phyloP scores from a whole-genome alignment of 1,284 basidiomycete genomes.

The Trichosporon sp. region DNA sequence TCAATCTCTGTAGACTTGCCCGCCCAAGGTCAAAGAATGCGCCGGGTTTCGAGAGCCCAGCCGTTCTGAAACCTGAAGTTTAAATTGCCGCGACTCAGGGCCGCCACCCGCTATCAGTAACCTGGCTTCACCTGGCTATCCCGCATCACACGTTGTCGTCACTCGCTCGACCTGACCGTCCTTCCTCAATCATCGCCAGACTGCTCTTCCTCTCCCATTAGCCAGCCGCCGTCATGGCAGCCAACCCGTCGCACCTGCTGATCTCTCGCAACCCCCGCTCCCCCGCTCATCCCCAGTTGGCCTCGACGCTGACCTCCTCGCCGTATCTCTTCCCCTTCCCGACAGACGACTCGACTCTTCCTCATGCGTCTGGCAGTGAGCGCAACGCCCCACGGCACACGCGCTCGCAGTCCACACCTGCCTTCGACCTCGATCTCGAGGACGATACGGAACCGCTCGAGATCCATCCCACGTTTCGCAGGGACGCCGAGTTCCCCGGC shows the following conservation, averaged over 20 bases:
- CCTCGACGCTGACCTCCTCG: slow-evolving; percentile 34
- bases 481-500: slow-evolving; percentile 43
- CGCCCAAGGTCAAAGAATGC: not conserved
- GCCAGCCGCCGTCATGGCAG: slow-evolving; percentile 23
- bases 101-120: not conserved
- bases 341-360: not conserved
- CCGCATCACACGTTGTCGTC: slow-evolving; percentile 1
- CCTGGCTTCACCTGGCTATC: not conserved
- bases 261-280: slow-evolving; percentile 52
- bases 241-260: slow-evolving; percentile 53
- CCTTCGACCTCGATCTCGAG: slow-evolving; percentile 23
- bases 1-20: not conserved
- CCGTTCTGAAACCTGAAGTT: slow-evolving; percentile 7
- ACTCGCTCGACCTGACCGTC: not conserved
- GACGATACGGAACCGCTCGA: slow-evolving; percentile 41
- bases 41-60: not conserved
- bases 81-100: slow-evolving; percentile 19
- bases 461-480: slow-evolving; percentile 47
- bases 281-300: slow-evolving; percentile 51
- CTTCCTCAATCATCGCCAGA: not conserved
- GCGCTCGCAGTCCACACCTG: slow-evolving; percentile 23
- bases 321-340: slow-evolving; percentile 31
- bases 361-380: not conserved
- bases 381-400: slow-evolving; percentile 17
- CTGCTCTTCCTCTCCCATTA: not conserved